Evolutionary conservation across 495 filamentous ascomycete species (phyloP).

Genomic region (Zalerion maritima): DNA sequence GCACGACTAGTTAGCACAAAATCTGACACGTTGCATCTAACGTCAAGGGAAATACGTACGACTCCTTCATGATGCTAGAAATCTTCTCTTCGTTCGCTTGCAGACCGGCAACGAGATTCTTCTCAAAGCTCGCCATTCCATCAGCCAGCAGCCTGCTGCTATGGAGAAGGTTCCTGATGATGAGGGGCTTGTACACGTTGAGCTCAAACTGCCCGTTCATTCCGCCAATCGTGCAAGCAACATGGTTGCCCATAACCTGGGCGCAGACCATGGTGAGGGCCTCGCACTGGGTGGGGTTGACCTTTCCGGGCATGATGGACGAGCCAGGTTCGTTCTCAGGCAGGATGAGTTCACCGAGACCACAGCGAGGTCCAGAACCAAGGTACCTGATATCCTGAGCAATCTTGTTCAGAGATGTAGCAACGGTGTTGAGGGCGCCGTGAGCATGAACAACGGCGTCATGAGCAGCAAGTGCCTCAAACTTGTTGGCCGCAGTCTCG

Average conservation of each 20-base stretch:
- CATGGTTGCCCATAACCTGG: constrained; percentile 96
- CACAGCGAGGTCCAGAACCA: constrained; percentile 88
- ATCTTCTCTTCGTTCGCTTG: constrained; percentile 91
- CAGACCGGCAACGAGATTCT: constrained; percentile 78
- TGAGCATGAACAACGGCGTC: constrained; percentile 91
- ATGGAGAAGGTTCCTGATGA: constrained; percentile 91
- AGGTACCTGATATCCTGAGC: constrained; percentile 96
- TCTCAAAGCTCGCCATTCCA: constrained; percentile 87
- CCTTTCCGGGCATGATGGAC: constrained; percentile 98
- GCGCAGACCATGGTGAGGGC: constrained; percentile 94
- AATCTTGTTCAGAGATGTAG: constrained; percentile 89
- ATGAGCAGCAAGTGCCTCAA: constrained; percentile 94
- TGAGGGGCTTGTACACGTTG: constrained; percentile 95
- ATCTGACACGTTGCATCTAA: not conserved
- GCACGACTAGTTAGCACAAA: constrained; percentile 3
- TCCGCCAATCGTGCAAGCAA: constrained; percentile 77
- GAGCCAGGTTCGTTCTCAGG: constrained; percentile 96
- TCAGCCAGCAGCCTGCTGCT: constrained; percentile 75
- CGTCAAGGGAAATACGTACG: constrained; percentile 27
- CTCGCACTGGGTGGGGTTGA: constrained; percentile 98
- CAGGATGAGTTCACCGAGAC: constrained; percentile 78
- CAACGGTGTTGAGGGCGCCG: constrained; percentile 86
- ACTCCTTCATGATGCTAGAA: constrained; percentile 70
- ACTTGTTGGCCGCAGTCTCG: constrained; percentile 97
- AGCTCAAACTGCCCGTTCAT: constrained; percentile 98